Conservation (phyloP, 306 rosid genomes). For the Myrica gale region DNA sequence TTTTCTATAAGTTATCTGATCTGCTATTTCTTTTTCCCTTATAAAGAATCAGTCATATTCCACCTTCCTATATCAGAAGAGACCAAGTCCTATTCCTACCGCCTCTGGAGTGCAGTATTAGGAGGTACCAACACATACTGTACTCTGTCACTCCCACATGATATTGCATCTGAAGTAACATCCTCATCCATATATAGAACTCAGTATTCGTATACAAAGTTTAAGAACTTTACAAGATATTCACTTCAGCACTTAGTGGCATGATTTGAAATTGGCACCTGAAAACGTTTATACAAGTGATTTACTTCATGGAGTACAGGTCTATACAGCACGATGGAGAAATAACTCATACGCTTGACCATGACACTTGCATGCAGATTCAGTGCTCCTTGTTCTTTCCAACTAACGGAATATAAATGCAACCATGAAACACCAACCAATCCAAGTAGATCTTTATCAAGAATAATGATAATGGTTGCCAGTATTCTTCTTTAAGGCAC, state of each 20-base stretch:
- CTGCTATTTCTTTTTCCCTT: not conserved
- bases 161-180: not conserved
- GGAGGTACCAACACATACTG: not conserved
- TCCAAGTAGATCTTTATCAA: constrained; percentile 12
- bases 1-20: not conserved
- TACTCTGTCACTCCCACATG: not conserved
- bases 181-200: not conserved
- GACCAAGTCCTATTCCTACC: not conserved
- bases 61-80: not conserved
- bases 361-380: not conserved
- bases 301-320: not conserved
- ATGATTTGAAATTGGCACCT: not conserved
- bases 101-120: not conserved
- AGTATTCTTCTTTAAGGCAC: not conserved
- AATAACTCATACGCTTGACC: not conserved
- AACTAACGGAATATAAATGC: not conserved
- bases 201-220: not conserved
- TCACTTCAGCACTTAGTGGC: not conserved
- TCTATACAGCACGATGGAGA: not conserved
- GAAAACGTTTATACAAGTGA: not conserved
- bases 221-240: not conserved
- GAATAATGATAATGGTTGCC: not conserved
- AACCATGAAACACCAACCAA: not conserved
- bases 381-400: not conserved
- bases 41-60: not conserved